A percentile compares a stretch with the other conserved stretches of the same genome.
These are phyloP conservation scores for Taphrina pruni DNA, from an alignment of 1,139 yeast species.

Conservation along the genomic window DNA sequence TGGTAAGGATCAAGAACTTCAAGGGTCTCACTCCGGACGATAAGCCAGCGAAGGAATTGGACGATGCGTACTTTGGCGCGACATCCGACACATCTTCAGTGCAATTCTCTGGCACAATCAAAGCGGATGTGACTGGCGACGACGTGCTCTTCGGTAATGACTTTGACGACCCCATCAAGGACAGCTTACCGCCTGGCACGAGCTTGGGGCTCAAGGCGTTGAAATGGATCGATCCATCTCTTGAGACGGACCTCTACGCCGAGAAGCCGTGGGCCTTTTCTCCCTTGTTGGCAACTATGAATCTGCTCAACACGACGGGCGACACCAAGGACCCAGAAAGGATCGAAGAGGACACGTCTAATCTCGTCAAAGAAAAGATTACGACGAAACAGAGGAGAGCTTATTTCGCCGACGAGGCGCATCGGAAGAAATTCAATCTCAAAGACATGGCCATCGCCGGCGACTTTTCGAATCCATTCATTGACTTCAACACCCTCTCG, in stretches of 20 bases:
- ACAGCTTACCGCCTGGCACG: constrained; percentile 67
- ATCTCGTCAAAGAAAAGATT: constrained; percentile 30
- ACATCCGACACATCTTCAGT: constrained; percentile 40
- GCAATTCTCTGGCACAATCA: constrained; percentile 39
- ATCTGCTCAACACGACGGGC: constrained; percentile 32
- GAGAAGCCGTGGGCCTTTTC: constrained; percentile 70
- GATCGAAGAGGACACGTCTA: constrained; percentile 32
- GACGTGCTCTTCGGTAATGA: constrained; percentile 62
- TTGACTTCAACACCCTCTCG: constrained; percentile 55
- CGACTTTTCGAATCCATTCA: constrained; percentile 57
- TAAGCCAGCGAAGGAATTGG: constrained; percentile 13
- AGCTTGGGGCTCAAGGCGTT: constrained; percentile 59
- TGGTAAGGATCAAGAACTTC: constrained; percentile 32
- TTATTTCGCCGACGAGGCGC: constrained; percentile 50
- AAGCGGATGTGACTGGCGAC: constrained; percentile 37
- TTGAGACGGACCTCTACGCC: constrained; percentile 64
- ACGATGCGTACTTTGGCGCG: constrained; percentile 28
- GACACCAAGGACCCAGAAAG: constrained; percentile 14
- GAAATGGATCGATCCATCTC: constrained; percentile 63
- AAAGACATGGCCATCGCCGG: constrained; percentile 53
- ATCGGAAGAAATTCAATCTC: constrained; percentile 52
- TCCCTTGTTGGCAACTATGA: constrained; percentile 41
- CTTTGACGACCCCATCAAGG: constrained; percentile 64
- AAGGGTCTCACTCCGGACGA: constrained; percentile 23
- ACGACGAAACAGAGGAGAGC: constrained; percentile 49